A percentile compares a stretch with the other conserved stretches of the same genome.
These are phyloP conservation scores for Creolimax fragrantissima DNA, from an alignment of 78 protist species.

Conservation along the genomic window DNA sequence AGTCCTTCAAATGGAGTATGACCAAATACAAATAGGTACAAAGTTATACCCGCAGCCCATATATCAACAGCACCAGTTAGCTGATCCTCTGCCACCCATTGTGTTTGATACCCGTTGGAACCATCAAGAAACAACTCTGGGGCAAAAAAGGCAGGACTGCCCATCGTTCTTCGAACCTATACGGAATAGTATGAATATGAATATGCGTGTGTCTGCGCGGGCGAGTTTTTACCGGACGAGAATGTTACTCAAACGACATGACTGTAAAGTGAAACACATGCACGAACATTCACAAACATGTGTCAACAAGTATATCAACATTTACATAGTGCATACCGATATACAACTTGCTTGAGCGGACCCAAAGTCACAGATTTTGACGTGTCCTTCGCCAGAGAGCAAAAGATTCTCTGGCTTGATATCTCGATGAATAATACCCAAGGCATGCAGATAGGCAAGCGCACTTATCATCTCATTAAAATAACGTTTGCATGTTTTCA, in stretches of 20 bases:
- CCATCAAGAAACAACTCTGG: background rate
- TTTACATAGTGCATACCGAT: background rate
- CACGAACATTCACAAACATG: too few relatives aligned
- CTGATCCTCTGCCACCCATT: background rate
- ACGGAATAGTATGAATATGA: background rate
- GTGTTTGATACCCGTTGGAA: background rate
- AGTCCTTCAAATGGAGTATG: background rate
- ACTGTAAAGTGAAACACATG: too few relatives aligned
- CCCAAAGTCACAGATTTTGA: conserved; percentile 6
- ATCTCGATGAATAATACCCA: conserved; percentile 2
- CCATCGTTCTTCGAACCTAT: conserved; percentile 2
- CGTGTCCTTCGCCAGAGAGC: background rate
- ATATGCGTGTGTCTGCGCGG: background rate
- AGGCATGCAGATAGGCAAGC: background rate
- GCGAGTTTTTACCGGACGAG: too few relatives aligned
- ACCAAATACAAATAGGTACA: background rate
- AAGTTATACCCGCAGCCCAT: background rate
- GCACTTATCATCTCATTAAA: background rate
- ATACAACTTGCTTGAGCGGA: background rate
- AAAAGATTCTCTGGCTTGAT: conserved; percentile 4
- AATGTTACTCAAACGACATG: too few relatives aligned
- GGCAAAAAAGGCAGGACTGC: conserved; percentile 12
- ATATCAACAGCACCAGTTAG: background rate
- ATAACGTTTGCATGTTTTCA: background rate
- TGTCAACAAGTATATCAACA: too few relatives aligned